phyloP scores from a whole-genome alignment of 495 filamentous ascomycete species.

The Penicillium lividum region DNA sequence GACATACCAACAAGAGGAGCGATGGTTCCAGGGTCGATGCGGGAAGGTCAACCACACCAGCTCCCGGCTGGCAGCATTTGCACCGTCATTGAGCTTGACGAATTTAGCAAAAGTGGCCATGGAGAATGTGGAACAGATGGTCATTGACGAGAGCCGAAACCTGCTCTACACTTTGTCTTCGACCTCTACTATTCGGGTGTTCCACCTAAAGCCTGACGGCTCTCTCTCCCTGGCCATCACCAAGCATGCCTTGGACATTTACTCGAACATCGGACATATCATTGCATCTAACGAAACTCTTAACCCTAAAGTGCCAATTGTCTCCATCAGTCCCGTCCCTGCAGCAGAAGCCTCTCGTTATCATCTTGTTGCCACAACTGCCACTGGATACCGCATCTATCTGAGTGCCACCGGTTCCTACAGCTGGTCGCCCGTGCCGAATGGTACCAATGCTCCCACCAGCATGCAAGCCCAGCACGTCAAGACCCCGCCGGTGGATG shows the following conservation, averaged over 20 bases:
- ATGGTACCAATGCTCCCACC: slow-evolving; percentile 65
- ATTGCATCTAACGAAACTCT: slow-evolving; percentile 67
- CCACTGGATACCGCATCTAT: slow-evolving; percentile 87
- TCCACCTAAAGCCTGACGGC: slow-evolving; percentile 66
- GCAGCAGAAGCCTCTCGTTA: slow-evolving; percentile 77
- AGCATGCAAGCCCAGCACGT: slow-evolving; percentile 97
- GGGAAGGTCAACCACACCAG: slow-evolving; percentile 83
- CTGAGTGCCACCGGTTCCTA: slow-evolving; percentile 84
- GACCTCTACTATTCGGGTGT: slow-evolving; percentile 79
- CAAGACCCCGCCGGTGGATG: slow-evolving; percentile 77
- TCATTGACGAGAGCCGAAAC: slow-evolving; percentile 82
- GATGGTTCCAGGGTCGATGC: slow-evolving; percentile 86
- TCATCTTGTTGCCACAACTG: slow-evolving; percentile 87
- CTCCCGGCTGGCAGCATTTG: slow-evolving; percentile 69
- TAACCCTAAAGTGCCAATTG: slow-evolving; percentile 65
- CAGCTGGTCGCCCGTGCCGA: slow-evolving; percentile 59
- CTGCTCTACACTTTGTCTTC: slow-evolving; percentile 90
- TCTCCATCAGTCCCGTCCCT: slow-evolving; percentile 81
- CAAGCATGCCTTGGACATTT: slow-evolving; percentile 53
- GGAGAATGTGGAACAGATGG: slow-evolving; percentile 73
- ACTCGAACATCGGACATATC: slow-evolving; percentile 77
- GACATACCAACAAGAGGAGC: slow-evolving; percentile 93
- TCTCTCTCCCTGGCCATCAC: slow-evolving; percentile 57
- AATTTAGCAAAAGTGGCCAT: slow-evolving; percentile 40
- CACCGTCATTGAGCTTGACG: slow-evolving; percentile 58